Conservation (phyloP, 352 stramenopile genomes). For the Phytopythium litorale region DNA sequence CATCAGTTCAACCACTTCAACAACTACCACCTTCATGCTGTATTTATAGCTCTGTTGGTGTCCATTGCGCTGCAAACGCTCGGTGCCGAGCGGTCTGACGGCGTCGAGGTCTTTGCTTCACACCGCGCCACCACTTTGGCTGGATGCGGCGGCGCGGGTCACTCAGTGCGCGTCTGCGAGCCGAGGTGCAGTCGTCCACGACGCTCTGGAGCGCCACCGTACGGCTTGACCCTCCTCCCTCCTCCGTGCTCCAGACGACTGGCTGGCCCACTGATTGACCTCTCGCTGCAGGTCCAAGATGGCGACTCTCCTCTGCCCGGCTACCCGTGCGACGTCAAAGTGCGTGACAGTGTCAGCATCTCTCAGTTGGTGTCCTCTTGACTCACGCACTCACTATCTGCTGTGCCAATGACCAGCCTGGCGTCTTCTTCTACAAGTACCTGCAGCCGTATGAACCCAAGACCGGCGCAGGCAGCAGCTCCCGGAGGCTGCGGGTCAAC, state of each 20-base stretch:
- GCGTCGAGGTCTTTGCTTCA: too few species aligned
- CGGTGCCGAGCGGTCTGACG: too few species aligned
- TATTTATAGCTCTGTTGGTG: background rate
- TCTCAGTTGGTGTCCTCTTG: background rate
- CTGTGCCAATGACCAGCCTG: slow-evolving; percentile 22
- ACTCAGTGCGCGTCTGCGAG: slow-evolving; percentile 43
- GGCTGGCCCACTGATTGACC: background rate
- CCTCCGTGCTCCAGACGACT: background rate
- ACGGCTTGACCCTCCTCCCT: slow-evolving; percentile 3
- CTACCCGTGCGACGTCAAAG: slow-evolving; percentile 32
- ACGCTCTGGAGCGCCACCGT: slow-evolving; percentile 11
- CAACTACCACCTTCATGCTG: too few species aligned
- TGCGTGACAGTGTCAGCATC: background rate
- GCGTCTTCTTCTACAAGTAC: slow-evolving; percentile 84
- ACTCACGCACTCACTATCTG: background rate
- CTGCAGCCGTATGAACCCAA: slow-evolving; percentile 48
- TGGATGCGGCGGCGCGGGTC: slow-evolving; percentile 22
- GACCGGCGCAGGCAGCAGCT: slow-evolving; percentile 1
- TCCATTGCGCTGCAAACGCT: too few species aligned
- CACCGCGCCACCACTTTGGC: too few species aligned
- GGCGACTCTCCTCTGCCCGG: slow-evolving; percentile 2
- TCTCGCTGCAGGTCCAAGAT: slow-evolving; percentile 1
- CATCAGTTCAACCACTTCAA: slow-evolving; percentile 1
- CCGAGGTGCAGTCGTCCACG: slow-evolving; percentile 38
- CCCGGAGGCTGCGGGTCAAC: slow-evolving; percentile 45